These are phyloP conservation scores for Argentina anserina DNA, from an alignment of 306 rosid genomes.

Conservation along the genomic window DNA sequence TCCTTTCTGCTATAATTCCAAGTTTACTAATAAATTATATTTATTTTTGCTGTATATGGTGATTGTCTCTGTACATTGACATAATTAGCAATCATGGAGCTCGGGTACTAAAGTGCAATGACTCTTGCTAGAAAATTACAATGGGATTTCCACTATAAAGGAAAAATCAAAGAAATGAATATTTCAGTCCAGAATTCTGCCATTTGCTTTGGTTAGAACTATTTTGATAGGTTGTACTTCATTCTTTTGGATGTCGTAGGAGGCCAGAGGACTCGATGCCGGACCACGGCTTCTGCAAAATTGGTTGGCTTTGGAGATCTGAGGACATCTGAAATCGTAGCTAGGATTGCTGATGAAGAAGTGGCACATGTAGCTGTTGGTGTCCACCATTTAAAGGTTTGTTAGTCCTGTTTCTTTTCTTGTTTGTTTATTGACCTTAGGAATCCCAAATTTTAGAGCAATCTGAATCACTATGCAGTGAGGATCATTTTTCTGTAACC, in stretches of 20 bases:
- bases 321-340: conserved; percentile 71
- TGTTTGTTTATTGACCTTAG: conserved; percentile 6
- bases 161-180: neutral
- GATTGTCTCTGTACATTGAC: neutral
- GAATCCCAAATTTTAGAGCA: conserved; percentile 12
- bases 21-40: neutral
- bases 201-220: neutral
- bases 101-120: neutral
- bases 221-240: neutral
- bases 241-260: conserved; percentile 43
- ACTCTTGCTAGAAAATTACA: neutral
- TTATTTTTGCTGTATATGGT: neutral
- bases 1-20: neutral
- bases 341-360: conserved; percentile 91
- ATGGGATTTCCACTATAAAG: no score
- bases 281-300: conserved; percentile 87
- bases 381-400: conserved; percentile 76
- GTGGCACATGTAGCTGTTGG: conserved; percentile 97
- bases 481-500: conserved; percentile 9
- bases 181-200: neutral
- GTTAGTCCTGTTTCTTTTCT: conserved; percentile 17
- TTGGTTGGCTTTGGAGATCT: conserved; percentile 85
- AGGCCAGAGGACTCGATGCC: conserved; percentile 98
- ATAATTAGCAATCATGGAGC: neutral
- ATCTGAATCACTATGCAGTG: conserved; percentile 13